A percentile compares a stretch with the other conserved stretches of the same genome.
phyloP scores from a whole-genome alignment of 805 yeast genomes.

The Candida corydali region DNA sequence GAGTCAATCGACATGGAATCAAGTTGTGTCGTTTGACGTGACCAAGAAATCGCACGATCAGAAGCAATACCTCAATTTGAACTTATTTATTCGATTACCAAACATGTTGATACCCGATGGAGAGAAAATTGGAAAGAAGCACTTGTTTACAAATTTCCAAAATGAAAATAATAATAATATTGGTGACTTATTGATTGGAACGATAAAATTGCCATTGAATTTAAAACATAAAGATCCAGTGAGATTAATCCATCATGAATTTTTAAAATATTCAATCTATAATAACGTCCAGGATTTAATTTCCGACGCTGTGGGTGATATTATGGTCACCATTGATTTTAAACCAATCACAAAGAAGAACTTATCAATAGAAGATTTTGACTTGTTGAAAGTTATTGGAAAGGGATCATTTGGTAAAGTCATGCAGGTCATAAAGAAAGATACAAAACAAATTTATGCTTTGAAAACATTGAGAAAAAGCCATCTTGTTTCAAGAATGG shows the following conservation, averaged over 20 bases:
- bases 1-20: conserved; percentile 76
- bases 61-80: conserved; percentile 53
- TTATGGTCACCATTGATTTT: conserved; percentile 64
- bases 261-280: conserved; percentile 26
- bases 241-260: conserved; percentile 63
- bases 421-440: conserved; percentile 96
- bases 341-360: conserved; percentile 62
- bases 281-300: conserved; percentile 32
- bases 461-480: conserved; percentile 90
- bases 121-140: conserved; percentile 24
- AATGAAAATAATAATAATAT: conserved; percentile 24
- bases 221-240: conserved; percentile 47
- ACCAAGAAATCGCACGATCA: conserved; percentile 21
- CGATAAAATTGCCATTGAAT: conserved; percentile 58
- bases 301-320: conserved; percentile 41
- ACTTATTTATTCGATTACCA: conserved; percentile 77
- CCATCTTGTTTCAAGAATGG: conserved; percentile 89
- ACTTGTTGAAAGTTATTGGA: conserved; percentile 89
- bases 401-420: conserved; percentile 98
- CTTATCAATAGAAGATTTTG: conserved; percentile 86
- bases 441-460: conserved; percentile 92
- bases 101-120: conserved; percentile 49
- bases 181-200: conserved; percentile 75
- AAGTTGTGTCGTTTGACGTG: conserved; percentile 88
- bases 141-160: conserved; percentile 26